Evolutionary conservation across 345 rosid genomes (phyloP).

Genomic region (Turnera subulata): DNA sequence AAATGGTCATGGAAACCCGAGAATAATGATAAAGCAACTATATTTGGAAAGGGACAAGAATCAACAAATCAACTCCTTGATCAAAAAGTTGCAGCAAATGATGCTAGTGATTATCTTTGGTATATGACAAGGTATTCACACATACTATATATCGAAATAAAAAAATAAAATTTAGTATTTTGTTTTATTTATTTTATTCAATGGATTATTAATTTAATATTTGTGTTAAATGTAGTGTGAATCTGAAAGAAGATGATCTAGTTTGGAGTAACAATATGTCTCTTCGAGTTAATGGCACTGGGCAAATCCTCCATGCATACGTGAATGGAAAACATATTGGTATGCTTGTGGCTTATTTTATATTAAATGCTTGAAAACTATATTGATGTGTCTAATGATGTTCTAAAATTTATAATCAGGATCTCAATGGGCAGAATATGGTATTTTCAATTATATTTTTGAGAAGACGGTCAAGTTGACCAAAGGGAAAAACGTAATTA

Average conservation of each 20-base stretch:
- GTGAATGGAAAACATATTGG: no score
- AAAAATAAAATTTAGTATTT: neutral
- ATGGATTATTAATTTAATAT: neutral
- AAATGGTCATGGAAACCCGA: no score
- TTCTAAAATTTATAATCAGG: neutral
- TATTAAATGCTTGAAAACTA: no score
- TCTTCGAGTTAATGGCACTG: conserved; percentile 4
- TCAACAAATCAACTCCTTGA: no score
- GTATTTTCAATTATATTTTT: neutral
- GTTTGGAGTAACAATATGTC: neutral
- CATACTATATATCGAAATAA: no score
- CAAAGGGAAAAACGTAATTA: conserved; percentile 8
- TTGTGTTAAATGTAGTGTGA: no score
- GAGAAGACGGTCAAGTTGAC: conserved; percentile 11
- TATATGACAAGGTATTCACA: conserved; percentile 15
- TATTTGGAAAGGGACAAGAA: no score
- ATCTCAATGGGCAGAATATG: conserved; percentile 16
- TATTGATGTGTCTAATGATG: neutral
- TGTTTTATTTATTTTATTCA: neutral
- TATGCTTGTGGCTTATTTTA: no score
- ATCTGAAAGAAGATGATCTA: no score
- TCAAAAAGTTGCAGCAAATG: conserved; percentile 20
- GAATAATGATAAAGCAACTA: no score
- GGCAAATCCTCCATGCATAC: neutral
- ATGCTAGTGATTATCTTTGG: conserved; percentile 22